These are phyloP conservation scores for Xylaria hypoxylon DNA, from an alignment of 2,329 filamentous ascomycete genomes.

Conservation along the genomic window DNA sequence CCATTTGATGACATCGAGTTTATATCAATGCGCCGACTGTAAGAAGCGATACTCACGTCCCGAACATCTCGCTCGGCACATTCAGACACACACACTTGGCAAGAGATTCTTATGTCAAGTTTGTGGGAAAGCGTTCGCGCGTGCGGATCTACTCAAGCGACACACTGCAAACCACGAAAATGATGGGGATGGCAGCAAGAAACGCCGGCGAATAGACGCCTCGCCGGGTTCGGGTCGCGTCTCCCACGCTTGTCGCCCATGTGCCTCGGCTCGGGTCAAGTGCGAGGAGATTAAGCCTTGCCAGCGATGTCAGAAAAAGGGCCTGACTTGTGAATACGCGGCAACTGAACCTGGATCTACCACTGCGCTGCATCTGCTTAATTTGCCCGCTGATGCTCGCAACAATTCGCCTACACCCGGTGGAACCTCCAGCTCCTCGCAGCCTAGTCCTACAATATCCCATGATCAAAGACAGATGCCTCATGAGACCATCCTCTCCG, in stretches of 20 bases:
- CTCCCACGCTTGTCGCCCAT: slow-evolving; percentile 64
- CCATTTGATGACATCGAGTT: slow-evolving; percentile 47
- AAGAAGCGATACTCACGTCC: slow-evolving; percentile 64
- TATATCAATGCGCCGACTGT: slow-evolving; percentile 65
- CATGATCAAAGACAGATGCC: slow-evolving; percentile 38
- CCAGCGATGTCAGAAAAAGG: slow-evolving; percentile 61
- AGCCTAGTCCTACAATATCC: slow-evolving; percentile 36
- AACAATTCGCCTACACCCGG: slow-evolving; percentile 34
- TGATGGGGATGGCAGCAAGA: slow-evolving; percentile 58
- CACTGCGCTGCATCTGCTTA: slow-evolving; percentile 58
- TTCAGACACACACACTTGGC: slow-evolving; percentile 47
- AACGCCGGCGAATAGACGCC: slow-evolving; percentile 59
- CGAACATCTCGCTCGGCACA: slow-evolving; percentile 61
- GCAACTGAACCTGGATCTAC: slow-evolving; percentile 55
- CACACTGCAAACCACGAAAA: slow-evolving; percentile 65
- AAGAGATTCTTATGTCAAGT: slow-evolving; percentile 52
- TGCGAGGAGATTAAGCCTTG: slow-evolving; percentile 68
- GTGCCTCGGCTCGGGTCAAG: slow-evolving; percentile 65
- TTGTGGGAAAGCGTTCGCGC: slow-evolving; percentile 65
- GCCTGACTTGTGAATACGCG: slow-evolving; percentile 58
- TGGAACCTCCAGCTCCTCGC: slow-evolving; percentile 22
- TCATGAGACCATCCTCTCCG: slow-evolving; percentile 34
- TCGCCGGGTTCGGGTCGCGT: slow-evolving; percentile 62
- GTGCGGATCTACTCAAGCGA: slow-evolving; percentile 65
- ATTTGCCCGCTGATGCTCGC: slow-evolving; percentile 56